Evolutionary conservation across 495 filamentous ascomycete genomes (phyloP).

Genomic region (Lichenothelia convexa): DNA sequence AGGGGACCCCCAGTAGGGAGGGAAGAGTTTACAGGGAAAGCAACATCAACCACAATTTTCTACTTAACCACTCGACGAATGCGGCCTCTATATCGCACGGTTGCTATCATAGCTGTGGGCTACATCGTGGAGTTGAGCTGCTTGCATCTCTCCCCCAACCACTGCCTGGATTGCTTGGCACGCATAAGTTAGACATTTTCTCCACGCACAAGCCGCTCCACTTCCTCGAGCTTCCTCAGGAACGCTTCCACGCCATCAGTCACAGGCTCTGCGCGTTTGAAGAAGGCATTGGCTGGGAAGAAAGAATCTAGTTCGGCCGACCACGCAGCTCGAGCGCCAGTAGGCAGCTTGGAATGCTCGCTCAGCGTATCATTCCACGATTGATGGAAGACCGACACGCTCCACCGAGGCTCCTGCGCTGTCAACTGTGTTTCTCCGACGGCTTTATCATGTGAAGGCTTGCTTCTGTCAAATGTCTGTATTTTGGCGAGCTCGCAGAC

Average conservation of each 20-base stretch:
- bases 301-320: constrained; percentile 3
- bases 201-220: background rate
- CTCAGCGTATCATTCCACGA: constrained; percentile 9
- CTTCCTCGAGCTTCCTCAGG: background rate
- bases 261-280: background rate
- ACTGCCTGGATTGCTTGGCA: background rate
- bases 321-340: constrained; percentile 8
- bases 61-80: background rate
- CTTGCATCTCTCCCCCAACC: background rate
- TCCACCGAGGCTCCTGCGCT: constrained; percentile 12
- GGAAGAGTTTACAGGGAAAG: too few relatives aligned
- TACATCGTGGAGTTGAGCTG: background rate
- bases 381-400: constrained; percentile 6
- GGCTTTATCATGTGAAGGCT: background rate
- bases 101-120: background rate
- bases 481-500: constrained; percentile 9
- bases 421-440: background rate
- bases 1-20: too few relatives aligned
- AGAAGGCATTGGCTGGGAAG: constrained; percentile 7
- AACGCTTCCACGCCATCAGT: background rate
- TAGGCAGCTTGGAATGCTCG: constrained; percentile 6
- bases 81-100: background rate
- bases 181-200: background rate
- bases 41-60: too few relatives aligned
- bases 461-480: constrained; percentile 1